Evolutionary conservation across 495 filamentous ascomycete species (phyloP).

Genomic region (Penicillium simplicissimum): DNA sequence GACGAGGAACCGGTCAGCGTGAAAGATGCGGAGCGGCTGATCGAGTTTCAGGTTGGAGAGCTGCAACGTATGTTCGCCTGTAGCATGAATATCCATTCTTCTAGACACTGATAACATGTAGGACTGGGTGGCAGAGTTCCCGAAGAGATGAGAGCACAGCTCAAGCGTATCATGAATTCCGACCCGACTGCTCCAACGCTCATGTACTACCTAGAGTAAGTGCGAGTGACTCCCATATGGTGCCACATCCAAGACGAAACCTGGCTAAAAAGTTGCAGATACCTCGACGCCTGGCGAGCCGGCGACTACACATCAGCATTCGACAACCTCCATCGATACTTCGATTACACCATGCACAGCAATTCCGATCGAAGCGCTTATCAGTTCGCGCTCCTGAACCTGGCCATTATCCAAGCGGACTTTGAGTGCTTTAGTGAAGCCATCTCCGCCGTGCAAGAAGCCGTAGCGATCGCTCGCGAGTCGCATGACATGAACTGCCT

Average conservation of each 20-base stretch:
- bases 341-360: constrained; percentile 94
- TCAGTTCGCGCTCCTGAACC: constrained; percentile 93
- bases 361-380: constrained; percentile 78
- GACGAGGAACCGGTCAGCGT: constrained; percentile 58
- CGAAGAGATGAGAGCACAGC: constrained; percentile 62
- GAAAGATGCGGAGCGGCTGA: constrained; percentile 78
- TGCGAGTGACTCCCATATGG: background rate
- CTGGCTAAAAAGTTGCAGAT: constrained; percentile 45
- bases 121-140: constrained; percentile 70
- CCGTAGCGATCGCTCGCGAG: constrained; percentile 86
- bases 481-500: constrained; percentile 89
- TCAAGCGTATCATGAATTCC: constrained; percentile 65
- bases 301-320: constrained; percentile 90
- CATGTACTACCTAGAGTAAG: constrained; percentile 74
- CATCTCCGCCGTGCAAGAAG: constrained; percentile 89
- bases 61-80: constrained; percentile 67
- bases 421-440: constrained; percentile 91
- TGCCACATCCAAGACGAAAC: background rate
- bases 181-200: constrained; percentile 68
- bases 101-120: constrained; percentile 19
- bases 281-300: constrained; percentile 85
- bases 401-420: constrained; percentile 91
- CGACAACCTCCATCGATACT: constrained; percentile 91
- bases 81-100: background rate
- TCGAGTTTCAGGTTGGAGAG: constrained; percentile 85